A percentile compares a stretch with the other conserved stretches of the same genome.
Conservation (phyloP, 345 rosid genomes). For the Nasturtium officinale region DNA sequence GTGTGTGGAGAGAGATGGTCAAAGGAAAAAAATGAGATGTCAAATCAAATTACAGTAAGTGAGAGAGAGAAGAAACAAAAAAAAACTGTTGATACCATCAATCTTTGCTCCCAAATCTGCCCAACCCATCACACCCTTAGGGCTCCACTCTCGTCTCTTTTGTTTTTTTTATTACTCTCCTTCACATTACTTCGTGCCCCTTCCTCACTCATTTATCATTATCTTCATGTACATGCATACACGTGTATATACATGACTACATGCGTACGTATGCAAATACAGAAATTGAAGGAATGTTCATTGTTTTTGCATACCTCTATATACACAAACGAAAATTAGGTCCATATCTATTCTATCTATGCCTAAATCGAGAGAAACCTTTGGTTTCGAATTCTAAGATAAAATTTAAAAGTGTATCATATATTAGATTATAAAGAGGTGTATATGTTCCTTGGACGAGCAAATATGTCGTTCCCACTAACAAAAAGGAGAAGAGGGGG, state of each 20-base stretch:
- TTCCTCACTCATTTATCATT: constrained; percentile 32
- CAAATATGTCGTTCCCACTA: constrained; percentile 44
- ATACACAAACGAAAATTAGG: constrained; percentile 12
- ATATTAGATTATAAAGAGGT: constrained; percentile 30
- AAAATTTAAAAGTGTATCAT: constrained; percentile 22
- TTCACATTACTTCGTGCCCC: constrained; percentile 43
- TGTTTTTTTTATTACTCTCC: constrained; percentile 34
- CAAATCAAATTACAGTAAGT: constrained; percentile 41
- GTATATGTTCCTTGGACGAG: constrained; percentile 37
- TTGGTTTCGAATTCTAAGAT: constrained; percentile 25
- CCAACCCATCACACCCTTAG: constrained; percentile 51
- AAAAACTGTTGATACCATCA: constrained; percentile 41
- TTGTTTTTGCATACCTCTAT: constrained; percentile 28
- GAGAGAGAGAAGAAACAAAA: neutral
- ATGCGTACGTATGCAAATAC: constrained; percentile 42
- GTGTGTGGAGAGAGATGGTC: constrained; percentile 45
- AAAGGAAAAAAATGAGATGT: constrained; percentile 45
- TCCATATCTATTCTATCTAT: constrained; percentile 14
- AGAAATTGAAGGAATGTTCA: constrained; percentile 17
- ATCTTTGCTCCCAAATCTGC: constrained; percentile 50
- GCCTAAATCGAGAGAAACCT: constrained; percentile 16
- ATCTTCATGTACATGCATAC: constrained; percentile 26
- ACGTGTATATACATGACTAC: constrained; percentile 36
- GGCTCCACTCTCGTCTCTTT: constrained; percentile 48
- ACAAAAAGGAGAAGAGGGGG: constrained; percentile 30